Base-by-base conservation (phyloP, 1,284 basidiomycete species). In the Pseudozyma hubeiensis region DNA sequence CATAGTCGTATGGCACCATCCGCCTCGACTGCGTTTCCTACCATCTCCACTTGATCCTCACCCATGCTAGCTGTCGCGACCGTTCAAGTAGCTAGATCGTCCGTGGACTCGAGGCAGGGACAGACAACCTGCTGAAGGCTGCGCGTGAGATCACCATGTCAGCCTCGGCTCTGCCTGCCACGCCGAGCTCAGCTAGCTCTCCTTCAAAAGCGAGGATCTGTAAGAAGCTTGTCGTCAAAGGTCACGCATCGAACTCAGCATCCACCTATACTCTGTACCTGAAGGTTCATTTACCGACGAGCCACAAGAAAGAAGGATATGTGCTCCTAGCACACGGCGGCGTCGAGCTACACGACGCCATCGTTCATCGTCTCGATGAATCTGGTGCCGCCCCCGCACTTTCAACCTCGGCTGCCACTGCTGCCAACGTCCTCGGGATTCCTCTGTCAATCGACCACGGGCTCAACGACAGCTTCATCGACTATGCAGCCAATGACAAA, bases 141-240 rank as follows among this genome's bases (percentile, higher is more conserved):
- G 24, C 24, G 24, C 24, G 24, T 24, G 24, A 24, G 24, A 24
- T 37, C 35, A 13, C 5, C 17, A 63, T 69, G 66, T 16, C 53
- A 10, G 29, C 3, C 31, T 24, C 24, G 24, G n/a, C 39, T 2
- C 16, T 10, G 1, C 33, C 44, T 24, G 41, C 16, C 7, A 45
- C 60, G 14, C 29, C 52, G 17, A 35, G 43, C 5, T 47, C 59
- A 4, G 19, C 41, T n/a, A 55, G 35, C 35, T 40, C 56, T 30
- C 35, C 47, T 7, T 5, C 52, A 4, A 48, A 13, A 4, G 10
- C 55, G 8, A 59, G 70, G 35, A 56, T 75, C 39, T 72, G 73
- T 56, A 66, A 71, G 50, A 75, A 72, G 53, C 60, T 75, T 34
- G 64, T 75, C 30, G 24, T 75, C 47, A 66, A 67, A 29, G 73